Conservation (phyloP, 345 rosid genomes). For the Hibiscus trionum region DNA sequence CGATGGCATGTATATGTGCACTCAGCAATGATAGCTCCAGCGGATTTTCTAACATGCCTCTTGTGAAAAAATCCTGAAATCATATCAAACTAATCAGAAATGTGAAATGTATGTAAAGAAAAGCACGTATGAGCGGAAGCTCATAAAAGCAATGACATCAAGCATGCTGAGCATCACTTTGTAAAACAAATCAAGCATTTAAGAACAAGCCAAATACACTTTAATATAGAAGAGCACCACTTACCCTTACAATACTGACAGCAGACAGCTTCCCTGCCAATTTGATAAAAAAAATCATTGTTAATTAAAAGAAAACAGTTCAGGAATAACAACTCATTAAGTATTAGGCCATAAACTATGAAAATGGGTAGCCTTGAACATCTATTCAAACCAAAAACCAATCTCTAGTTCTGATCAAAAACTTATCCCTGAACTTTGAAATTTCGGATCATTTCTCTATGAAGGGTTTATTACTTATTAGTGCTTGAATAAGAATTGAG, state of each 20-base stretch:
- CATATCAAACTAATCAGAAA: constrained; percentile 9
- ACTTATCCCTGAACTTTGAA: neutral
- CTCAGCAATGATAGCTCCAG: constrained; percentile 32
- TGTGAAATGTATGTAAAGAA: neutral
- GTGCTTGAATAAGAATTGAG: neutral
- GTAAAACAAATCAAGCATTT: neutral
- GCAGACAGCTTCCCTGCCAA: constrained; percentile 81
- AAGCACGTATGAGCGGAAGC: neutral
- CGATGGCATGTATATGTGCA: constrained; percentile 54
- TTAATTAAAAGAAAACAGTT: neutral
- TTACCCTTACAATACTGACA: constrained; percentile 81
- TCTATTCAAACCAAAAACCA: neutral
- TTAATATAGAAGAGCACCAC: constrained; percentile 20
- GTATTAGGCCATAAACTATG: neutral
- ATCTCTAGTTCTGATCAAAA: neutral
- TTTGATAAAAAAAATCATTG: neutral
- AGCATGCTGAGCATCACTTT: neutral
- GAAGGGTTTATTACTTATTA: neutral
- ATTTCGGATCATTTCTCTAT: neutral
- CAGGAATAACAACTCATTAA: neutral
- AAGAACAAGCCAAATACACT: neutral
- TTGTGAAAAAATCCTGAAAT: constrained; percentile 74
- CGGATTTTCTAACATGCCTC: constrained; percentile 64
- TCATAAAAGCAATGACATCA: neutral
- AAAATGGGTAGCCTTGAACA: neutral